A percentile compares a stretch with the other conserved stretches of the same genome.
Evolutionary conservation across 192 early-diverging fungal species (phyloP).

Genomic region (Rhizoclosmatium globosum): DNA sequence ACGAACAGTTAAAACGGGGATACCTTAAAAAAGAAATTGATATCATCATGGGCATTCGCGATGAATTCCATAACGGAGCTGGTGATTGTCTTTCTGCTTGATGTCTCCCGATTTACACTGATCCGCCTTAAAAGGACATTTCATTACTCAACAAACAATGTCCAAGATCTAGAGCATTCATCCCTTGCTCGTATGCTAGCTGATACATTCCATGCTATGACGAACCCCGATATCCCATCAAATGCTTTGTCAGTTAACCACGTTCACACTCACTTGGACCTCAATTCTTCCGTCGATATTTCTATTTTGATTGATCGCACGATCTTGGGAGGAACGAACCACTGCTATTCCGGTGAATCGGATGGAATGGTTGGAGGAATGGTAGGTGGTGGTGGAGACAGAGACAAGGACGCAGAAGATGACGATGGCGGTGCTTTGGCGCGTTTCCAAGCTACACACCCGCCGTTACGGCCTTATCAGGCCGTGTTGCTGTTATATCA

Average conservation of each 20-base stretch:
- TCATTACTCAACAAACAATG: constrained; percentile 46
- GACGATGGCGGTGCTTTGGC: background rate
- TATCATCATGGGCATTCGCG: constrained; percentile 74
- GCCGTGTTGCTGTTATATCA: constrained; percentile 85
- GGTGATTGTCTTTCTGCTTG: constrained; percentile 15
- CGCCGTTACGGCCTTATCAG: constrained; percentile 82
- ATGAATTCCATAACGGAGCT: constrained; percentile 51
- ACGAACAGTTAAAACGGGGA: constrained; percentile 79
- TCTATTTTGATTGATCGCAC: constrained; percentile 64
- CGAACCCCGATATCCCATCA: background rate
- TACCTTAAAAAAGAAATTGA: constrained; percentile 80
- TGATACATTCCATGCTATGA: constrained; percentile 66
- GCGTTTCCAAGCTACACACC: background rate
- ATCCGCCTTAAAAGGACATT: constrained; percentile 5
- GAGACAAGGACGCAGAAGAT: background rate
- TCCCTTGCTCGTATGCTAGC: constrained; percentile 70
- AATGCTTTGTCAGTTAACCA: constrained; percentile 7
- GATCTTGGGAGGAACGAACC: constrained; percentile 29
- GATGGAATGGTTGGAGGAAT: background rate
- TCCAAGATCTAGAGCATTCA: constrained; percentile 60
- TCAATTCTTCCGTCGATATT: constrained; percentile 83
- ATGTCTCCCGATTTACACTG: background rate
- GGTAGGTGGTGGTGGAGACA: background rate
- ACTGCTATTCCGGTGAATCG: background rate
- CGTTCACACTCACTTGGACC: constrained; percentile 65